phyloP scores from a whole-genome alignment of 768 basidiomycete genomes.

The Cyclocybe aegerita region DNA sequence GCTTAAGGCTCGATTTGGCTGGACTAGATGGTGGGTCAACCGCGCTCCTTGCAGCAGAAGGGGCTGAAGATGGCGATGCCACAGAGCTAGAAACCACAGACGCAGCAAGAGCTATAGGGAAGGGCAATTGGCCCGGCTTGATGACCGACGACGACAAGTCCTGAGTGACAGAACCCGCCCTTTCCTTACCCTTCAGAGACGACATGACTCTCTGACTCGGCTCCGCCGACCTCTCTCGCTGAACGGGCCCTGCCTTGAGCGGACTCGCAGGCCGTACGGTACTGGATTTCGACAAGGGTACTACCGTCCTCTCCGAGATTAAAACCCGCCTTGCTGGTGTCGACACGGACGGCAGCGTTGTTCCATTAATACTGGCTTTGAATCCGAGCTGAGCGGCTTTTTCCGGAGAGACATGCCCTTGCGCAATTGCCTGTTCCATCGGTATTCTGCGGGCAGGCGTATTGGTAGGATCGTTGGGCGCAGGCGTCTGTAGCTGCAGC shows the following conservation, averaged over 20 bases:
- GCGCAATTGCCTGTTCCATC: constrained; percentile 48
- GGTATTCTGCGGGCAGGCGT: constrained; percentile 70
- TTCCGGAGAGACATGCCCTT: constrained; percentile 49
- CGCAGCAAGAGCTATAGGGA: constrained; percentile 26
- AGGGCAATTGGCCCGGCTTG: constrained; percentile 28
- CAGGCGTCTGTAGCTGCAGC: constrained; percentile 26
- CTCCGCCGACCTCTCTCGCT: constrained; percentile 12
- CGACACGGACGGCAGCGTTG: constrained; percentile 14
- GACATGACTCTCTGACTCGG: constrained; percentile 3
- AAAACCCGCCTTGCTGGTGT: constrained; percentile 25
- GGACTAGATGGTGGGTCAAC: constrained; percentile 18
- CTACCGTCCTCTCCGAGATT: constrained; percentile 19
- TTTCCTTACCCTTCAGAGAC: constrained; percentile 23
- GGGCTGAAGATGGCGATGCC: constrained; percentile 1
- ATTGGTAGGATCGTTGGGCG: constrained; percentile 37
- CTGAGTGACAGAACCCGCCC: constrained; percentile 4
- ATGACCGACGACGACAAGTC: constrained; percentile 6
- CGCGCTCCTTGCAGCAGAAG: background rate
- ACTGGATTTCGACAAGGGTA: constrained; percentile 14
- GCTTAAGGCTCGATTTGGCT: constrained; percentile 47
- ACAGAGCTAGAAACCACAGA: background rate
- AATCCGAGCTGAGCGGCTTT: constrained; percentile 38
- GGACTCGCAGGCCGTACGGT: constrained; percentile 14
- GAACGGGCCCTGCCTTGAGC: constrained; percentile 5
- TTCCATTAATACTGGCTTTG: constrained; percentile 12